phyloP scores from a whole-genome alignment of 352 stramenopile species.

The Elongisporangium prolatum region DNA sequence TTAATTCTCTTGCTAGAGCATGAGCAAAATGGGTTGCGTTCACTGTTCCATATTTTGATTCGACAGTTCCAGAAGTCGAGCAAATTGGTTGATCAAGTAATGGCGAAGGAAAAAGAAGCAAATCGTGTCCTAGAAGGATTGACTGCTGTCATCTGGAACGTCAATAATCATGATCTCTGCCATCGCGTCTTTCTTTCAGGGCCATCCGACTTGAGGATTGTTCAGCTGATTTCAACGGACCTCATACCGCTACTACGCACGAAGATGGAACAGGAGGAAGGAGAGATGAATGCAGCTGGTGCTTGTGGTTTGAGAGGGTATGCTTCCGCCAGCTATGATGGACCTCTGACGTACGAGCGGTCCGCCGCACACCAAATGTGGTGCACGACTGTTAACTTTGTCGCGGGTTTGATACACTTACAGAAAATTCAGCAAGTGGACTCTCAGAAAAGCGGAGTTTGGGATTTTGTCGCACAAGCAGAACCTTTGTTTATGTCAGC shows the following conservation, averaged over 20 bases:
- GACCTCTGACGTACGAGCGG: constrained; percentile 14
- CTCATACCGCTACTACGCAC: constrained; percentile 36
- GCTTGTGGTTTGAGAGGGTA: constrained; percentile 28
- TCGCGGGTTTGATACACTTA: constrained; percentile 31
- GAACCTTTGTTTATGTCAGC: constrained; percentile 38
- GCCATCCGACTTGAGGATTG: constrained; percentile 20
- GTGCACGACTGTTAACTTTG: constrained; percentile 50
- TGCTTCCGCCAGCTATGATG: not conserved
- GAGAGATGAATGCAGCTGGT: constrained; percentile 3
- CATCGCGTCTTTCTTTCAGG: constrained; percentile 37
- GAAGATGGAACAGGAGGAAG: constrained; percentile 37
- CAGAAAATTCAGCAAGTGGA: constrained; percentile 8
- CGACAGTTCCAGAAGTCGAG: constrained; percentile 36
- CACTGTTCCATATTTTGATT: constrained; percentile 48
- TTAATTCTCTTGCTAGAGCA: constrained; percentile 42
- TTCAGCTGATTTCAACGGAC: constrained; percentile 46
- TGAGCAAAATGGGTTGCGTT: constrained; percentile 40
- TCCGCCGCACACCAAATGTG: constrained; percentile 54
- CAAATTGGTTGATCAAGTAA: constrained; percentile 9
- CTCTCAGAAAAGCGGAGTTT: constrained; percentile 22
- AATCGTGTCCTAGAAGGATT: constrained; percentile 41
- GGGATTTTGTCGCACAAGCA: constrained; percentile 50
- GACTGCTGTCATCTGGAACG: constrained; percentile 46
- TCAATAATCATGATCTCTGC: constrained; percentile 39
- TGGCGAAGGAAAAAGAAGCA: constrained; percentile 30